Evolutionary conservation across 352 stramenopile species (phyloP), one percentile per base, ranked within the genome.

Genomic region (Phytopythium vexans): DNA sequence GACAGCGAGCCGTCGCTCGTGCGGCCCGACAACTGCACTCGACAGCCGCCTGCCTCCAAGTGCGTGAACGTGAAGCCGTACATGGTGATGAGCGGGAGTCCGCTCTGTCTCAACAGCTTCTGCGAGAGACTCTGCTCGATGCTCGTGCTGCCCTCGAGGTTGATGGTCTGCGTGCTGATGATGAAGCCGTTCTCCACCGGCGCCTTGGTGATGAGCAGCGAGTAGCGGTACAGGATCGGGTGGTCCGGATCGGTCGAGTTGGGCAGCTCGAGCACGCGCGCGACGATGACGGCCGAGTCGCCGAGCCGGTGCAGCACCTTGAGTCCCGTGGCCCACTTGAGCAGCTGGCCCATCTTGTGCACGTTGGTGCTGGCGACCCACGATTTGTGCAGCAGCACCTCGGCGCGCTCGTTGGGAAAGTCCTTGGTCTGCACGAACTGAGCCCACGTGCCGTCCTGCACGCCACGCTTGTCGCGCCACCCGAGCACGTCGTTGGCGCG

Each of bases 361-460:
- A 49, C 14, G 53, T 71, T 55, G 4, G 70, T 50, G 4, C 56
- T 80, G 8, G 60, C 54, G 27, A 66, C 50, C 74, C 71, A 82
- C 34, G 74, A 77, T 39, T 56, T 59, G 27, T 66, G 48, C 4
- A 64, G 62, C 4, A 86, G 52, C 12, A 40, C 21, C 33, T 53
- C 57, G 3, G 62, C 45, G 15, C 40, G 50, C 37, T 79, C 66
- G 16, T 67, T 49, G 4, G 54, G 46, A 39, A 86, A 82, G 31
- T 61, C 58, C 64, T 82, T 86, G 14, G 54, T 64, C 56, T 81
- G 64, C 31, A 66, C 64, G 48, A 78, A 86, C 49, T 74, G 61
- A 6, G 66, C 69, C 71, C 69, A 86, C 31, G 62, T 62, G 14
- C 45, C 40, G 16, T 76, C 60, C 45, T 47, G 27, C 32, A 85